These are phyloP conservation scores for Aspergillus brasiliensis DNA, from an alignment of 2,329 filamentous ascomycete species.

Conservation along the genomic window DNA sequence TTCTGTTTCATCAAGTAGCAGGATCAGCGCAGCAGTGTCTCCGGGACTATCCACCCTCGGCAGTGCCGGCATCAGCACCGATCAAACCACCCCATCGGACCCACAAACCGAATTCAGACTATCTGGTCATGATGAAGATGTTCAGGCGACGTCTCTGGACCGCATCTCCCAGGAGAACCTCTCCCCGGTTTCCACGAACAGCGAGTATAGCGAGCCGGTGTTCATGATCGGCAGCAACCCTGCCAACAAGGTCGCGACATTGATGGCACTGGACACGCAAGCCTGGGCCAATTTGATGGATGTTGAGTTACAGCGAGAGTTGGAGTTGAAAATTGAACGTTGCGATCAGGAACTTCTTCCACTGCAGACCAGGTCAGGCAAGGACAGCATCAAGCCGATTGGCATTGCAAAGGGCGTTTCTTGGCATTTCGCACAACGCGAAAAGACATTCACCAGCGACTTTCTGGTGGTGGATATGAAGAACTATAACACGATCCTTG, in stretches of 20 bases:
- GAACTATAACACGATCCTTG: not conserved
- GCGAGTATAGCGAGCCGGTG: not conserved
- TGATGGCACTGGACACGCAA: not conserved
- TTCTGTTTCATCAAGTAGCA: not conserved
- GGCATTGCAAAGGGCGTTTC: not conserved
- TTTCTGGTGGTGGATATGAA: constrained; percentile 1
- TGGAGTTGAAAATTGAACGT: not conserved
- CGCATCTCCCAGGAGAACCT: not conserved
- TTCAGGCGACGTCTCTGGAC: not conserved
- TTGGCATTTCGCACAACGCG: not conserved
- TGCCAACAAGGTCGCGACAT: not conserved
- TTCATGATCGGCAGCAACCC: not conserved
- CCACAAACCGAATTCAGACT: not conserved
- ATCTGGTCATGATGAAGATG: not conserved
- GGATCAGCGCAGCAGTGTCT: not conserved
- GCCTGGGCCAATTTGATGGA: not conserved
- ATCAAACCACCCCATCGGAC: not conserved
- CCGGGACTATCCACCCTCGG: not conserved
- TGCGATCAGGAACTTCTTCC: not conserved
- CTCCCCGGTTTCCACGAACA: not conserved
- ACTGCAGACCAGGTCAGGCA: not conserved
- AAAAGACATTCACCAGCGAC: not conserved
- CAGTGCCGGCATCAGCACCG: not conserved
- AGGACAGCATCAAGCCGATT: not conserved
- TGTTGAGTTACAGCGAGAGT: not conserved